Evolutionary conservation across 2,329 filamentous ascomycete genomes (phyloP), one percentile per base, ranked within the genome.

Genomic region (Thermoascus crustaceus): DNA sequence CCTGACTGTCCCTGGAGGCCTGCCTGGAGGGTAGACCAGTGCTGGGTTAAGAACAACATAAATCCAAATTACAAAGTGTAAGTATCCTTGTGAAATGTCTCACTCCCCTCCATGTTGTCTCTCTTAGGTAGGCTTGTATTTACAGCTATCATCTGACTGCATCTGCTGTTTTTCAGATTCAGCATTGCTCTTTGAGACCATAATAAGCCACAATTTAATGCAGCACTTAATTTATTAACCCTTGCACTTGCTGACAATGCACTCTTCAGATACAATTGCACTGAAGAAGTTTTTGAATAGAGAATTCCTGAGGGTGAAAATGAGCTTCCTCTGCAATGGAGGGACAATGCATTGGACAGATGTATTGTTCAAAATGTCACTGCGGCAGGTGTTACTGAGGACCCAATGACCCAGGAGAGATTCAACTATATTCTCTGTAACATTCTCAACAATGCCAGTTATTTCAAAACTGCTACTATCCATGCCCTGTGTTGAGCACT

Each of bases 271-370:
- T 34, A 14, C 30, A 22, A 31, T 4, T n/a, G 11, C 10, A n/a
- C 32, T 21, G 20, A 17, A n/a, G 27, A 7, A 11, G 21, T 37
- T 26, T 41, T 41, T 10, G 32, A 37, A 27, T 34, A 37, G 35
- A 43, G 37, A 38, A 41, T 32, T 30, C 42, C 23, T 14, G 30
- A 25, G 17, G 38, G 20, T 23, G 9, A 31, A 27, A 31, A 29
- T 18, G 36, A 35, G 33, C 23, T 41, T 13, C 23, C 33, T 22
- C 30, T 41, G 3, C 17, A 16, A 32, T 41, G 20, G 39, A 41
- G 38, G 27, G 19, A 38, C 1, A 24, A 41, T 18, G 32, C 35
- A n/a, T 25, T n/a, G 9, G 30, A 41, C 23, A 6, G 24, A 30
- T 38, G 20, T 18, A 38, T 41, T 36, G 19, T 41, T 4, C 35